Percentiles rank a stretch among this genome's conserved stretches.
phyloP scores from a whole-genome alignment of 2,329 filamentous ascomycete genomes.

The Cryphonectria parasitica region DNA sequence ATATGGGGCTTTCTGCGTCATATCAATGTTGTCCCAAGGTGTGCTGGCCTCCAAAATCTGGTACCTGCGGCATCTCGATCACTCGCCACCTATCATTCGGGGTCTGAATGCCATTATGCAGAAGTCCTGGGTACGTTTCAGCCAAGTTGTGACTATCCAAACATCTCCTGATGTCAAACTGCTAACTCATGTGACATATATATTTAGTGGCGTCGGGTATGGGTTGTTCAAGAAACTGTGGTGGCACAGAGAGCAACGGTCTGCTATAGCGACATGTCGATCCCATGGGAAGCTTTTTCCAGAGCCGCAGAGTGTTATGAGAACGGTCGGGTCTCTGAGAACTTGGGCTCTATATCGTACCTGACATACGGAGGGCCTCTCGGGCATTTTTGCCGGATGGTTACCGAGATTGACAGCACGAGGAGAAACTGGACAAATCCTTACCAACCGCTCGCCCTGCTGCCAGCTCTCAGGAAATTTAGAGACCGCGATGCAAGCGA shows the following conservation, averaged over 20 bases:
- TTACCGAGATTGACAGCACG: constrained; percentile 16
- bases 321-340: constrained; percentile 4
- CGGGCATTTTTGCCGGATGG: constrained; percentile 5
- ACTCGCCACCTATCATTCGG: background rate
- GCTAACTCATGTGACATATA: background rate
- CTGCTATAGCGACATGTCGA: constrained; percentile 16
- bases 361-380: constrained; percentile 5
- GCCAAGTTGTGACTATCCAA: background rate
- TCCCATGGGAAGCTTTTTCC: constrained; percentile 18
- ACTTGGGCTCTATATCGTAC: background rate
- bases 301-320: constrained; percentile 1
- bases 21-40: constrained; percentile 13
- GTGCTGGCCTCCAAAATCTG: constrained; percentile 12
- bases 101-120: background rate
- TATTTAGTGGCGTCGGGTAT: constrained; percentile 13
- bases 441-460: constrained; percentile 4
- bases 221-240: constrained; percentile 19
- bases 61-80: constrained; percentile 11
- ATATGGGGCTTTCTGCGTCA: constrained; percentile 13
- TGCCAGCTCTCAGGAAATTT: constrained; percentile 13
- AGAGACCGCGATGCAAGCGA: constrained; percentile 13
- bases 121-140: background rate
- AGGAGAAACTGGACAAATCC: background rate
- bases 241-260: constrained; percentile 6
- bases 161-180: background rate